A percentile compares a stretch with the other conserved stretches of the same genome.
Conservation (phyloP, 106 monocot genomes). For the Dioscorea dumetorum region DNA sequence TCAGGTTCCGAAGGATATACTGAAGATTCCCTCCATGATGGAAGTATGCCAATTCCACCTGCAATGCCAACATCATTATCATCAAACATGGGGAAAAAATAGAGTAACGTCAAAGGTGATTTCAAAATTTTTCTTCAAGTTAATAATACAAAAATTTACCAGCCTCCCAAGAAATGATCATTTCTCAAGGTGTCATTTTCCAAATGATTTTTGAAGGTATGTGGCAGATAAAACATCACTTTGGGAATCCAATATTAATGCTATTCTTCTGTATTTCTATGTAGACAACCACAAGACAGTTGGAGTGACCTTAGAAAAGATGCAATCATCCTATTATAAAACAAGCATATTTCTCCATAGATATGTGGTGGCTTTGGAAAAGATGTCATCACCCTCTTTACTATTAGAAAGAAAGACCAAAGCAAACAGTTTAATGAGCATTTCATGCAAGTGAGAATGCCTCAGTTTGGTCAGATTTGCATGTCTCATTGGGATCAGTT, state of each 20-base stretch:
- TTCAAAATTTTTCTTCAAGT: no score
- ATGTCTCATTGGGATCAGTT: background rate
- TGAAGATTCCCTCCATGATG: slow-evolving; percentile 9
- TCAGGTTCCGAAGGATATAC: slow-evolving; percentile 4
- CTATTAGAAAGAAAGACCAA: no score
- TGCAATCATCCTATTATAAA: background rate
- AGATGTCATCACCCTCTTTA: background rate
- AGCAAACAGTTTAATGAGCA: no score
- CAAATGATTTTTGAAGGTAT: background rate
- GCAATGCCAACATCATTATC: background rate
- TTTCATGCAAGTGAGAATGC: background rate
- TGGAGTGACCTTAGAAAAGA: no score
- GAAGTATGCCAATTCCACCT: slow-evolving; percentile 10
- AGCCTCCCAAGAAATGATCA: background rate
- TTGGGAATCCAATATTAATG: background rate
- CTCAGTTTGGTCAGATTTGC: background rate
- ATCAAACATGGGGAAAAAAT: background rate
- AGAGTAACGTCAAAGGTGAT: background rate
- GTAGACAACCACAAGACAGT: background rate
- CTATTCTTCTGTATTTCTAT: no score
- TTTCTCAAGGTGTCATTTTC: background rate
- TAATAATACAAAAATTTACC: no score
- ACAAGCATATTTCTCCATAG: background rate
- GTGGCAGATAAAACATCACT: background rate
- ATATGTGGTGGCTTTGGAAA: background rate